Base-by-base conservation (phyloP, 306 rosid genomes). In the Datisca glomerata region DNA sequence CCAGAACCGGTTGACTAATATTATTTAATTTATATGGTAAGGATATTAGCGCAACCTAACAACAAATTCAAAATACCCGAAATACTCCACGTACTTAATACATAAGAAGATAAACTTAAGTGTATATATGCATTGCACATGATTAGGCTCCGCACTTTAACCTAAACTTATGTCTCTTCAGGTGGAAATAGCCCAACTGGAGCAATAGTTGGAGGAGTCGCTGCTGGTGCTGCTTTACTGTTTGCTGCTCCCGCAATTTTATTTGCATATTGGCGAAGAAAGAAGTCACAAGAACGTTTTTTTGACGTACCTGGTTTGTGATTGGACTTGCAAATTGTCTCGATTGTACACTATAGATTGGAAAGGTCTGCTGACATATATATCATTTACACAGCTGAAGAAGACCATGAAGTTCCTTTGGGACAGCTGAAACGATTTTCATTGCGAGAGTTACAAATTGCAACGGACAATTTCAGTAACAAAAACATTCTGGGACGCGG, bases 131-230 rank as follows among this genome's bases (percentile, higher is more conserved):
- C 23, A 8, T 27, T 33, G 12, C 8, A 15, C 13, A 2, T 35
- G 22, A 7, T 21, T 15, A 34, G 21, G 24, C 34, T 14, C 11
- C 34, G 22, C 8, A 19, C 36, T 23, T n/a, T 10, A 22, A 36
- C 20, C 21, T n/a, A 18, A 45, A 4, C 5, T 41, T 17, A 16
- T 41, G 24, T 7, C 20, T 29, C 28, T 28, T 19, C 49, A 53
- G 59, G 14, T 15, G 15, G 16, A 41, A 53, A 53, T 45, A 53
- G 20, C 33, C 49, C 59, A 21, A 41, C 24, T 28, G 59, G 59
- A 53, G 59, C 49, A 19, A 53, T 53, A 24, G 59, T 24, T 41
- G 59, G 59, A 19, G 59, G 49, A 41, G 59, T 53, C 14, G 59
- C 59, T 10, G 59, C 49, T 0, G 59, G 49, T 41, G 59, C 59